Evolutionary conservation across 495 filamentous ascomycete species (phyloP).

Genomic region (Lophiotrema nucula): DNA sequence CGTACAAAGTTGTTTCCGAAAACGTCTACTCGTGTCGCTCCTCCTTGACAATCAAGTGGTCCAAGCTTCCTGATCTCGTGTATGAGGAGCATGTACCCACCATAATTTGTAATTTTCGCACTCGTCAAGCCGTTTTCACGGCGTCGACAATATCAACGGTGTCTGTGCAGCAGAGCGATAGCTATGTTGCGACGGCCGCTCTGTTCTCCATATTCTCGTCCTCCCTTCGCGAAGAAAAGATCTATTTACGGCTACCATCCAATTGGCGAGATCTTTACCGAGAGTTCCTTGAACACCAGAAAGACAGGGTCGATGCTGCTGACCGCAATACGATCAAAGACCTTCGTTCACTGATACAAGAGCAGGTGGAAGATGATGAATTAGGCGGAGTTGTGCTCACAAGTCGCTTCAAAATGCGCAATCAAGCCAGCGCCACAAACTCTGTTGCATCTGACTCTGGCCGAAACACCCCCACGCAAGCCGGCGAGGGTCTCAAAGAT

Average conservation of each 20-base stretch:
- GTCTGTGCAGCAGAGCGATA: slow-evolving; percentile 76
- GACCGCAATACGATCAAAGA: slow-evolving; percentile 65
- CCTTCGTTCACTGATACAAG: slow-evolving; percentile 61
- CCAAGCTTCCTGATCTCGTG: slow-evolving; percentile 66
- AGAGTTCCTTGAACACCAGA: slow-evolving; percentile 69
- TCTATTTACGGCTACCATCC: slow-evolving; percentile 71
- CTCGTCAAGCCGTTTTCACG: slow-evolving; percentile 55
- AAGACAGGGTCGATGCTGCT: slow-evolving; percentile 61
- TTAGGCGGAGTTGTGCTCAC: slow-evolving; percentile 75
- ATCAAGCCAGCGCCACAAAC: slow-evolving; percentile 46
- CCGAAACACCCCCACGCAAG: slow-evolving; percentile 33
- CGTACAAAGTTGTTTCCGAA: slow-evolving; percentile 65
- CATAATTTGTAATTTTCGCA: slow-evolving; percentile 45
- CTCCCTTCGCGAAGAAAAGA: slow-evolving; percentile 80
- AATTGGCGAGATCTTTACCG: slow-evolving; percentile 84
- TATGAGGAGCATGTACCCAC: slow-evolving; percentile 43
- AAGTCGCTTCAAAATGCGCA: slow-evolving; percentile 62
- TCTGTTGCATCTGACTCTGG: slow-evolving; percentile 7
- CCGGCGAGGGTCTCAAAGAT: slow-evolving; percentile 51
- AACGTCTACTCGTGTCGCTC: slow-evolving; percentile 72
- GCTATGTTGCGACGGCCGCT: slow-evolving; percentile 76
- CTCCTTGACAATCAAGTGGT: slow-evolving; percentile 74
- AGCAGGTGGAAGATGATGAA: slow-evolving; percentile 53
- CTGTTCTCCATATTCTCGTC: slow-evolving; percentile 76
- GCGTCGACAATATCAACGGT: slow-evolving; percentile 78